A percentile compares a stretch with the other conserved stretches of the same genome.
phyloP scores from a whole-genome alignment of 2,329 filamentous ascomycete genomes.

The Aspergillus tamarii region DNA sequence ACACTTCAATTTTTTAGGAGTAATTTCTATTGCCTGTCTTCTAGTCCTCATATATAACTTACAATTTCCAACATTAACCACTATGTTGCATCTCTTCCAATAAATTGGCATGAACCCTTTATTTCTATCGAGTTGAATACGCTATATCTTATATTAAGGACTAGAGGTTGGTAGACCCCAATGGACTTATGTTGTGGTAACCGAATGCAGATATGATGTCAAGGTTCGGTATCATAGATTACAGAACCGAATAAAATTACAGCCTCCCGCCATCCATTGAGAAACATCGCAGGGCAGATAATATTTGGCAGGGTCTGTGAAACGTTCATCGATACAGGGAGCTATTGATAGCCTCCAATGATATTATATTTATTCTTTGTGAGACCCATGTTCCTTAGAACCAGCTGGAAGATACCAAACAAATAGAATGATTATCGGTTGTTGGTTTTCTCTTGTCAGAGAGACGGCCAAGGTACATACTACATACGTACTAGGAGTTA shows the following conservation, averaged over 20 bases:
- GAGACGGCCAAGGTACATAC: not conserved
- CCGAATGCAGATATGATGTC: conserved; percentile 3
- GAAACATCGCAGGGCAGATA: not conserved
- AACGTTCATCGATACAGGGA: not conserved
- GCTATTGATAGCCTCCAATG: not conserved
- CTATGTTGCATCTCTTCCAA: not conserved
- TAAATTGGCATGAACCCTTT: no score
- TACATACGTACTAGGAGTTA: no score
- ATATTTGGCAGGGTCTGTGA: not conserved
- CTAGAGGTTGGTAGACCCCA: not conserved
- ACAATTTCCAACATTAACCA: not conserved
- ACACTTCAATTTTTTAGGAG: not conserved
- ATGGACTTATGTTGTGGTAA: not conserved
- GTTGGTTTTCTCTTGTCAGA: not conserved
- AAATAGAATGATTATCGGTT: no score
- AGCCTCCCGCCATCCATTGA: not conserved
- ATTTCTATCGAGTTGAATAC: not conserved
- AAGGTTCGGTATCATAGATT: not conserved
- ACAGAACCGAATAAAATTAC: not conserved
- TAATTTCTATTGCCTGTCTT: not conserved
- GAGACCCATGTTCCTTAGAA: not conserved
- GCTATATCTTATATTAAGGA: not conserved
- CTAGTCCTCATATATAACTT: not conserved
- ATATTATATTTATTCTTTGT: conserved; percentile 5
- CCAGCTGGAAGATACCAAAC: not conserved